These are phyloP conservation scores for Penicillium roqueforti DNA, from an alignment of 495 filamentous ascomycete species.

Conservation along the genomic window DNA sequence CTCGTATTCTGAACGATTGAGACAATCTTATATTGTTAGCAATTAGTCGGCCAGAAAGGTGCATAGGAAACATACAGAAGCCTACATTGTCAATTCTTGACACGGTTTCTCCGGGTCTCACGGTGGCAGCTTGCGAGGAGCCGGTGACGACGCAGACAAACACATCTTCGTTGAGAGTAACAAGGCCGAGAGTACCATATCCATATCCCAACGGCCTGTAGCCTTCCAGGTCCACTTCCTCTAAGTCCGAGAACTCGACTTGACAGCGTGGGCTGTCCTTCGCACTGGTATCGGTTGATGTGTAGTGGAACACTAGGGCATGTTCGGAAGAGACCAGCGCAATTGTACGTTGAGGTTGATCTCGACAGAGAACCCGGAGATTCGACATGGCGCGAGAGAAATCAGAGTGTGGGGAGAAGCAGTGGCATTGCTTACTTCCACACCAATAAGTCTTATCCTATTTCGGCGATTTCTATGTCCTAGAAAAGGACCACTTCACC, in stretches of 20 bases:
- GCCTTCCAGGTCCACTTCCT: constrained; percentile 61
- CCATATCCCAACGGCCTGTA: constrained; percentile 75
- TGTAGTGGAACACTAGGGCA: constrained; percentile 79
- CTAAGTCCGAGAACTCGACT: constrained; percentile 73
- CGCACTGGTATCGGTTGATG: constrained; percentile 45
- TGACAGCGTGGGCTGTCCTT: constrained; percentile 66
- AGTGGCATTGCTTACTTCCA: constrained; percentile 4
- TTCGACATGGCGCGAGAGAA: constrained; percentile 32
- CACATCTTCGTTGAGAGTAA: constrained; percentile 78
- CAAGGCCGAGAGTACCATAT: constrained; percentile 84
- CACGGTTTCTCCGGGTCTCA: constrained; percentile 83
- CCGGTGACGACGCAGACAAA: constrained; percentile 89
- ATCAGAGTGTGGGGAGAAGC: neutral
- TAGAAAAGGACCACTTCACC: neutral
- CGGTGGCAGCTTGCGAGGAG: constrained; percentile 70
- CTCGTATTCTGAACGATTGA: constrained; percentile 82
- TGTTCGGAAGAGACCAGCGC: constrained; percentile 74
- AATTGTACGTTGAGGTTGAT: constrained; percentile 80
- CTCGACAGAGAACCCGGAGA: constrained; percentile 43
- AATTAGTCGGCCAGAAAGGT: neutral
- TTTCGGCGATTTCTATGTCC: neutral
- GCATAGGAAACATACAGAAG: constrained; percentile 56
- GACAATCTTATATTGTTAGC: constrained; percentile 55
- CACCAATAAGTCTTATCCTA: neutral
- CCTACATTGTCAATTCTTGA: constrained; percentile 82